Evolutionary conservation across 352 stramenopile species (phyloP).

Genomic region (Globisporangium camurandrum): DNA sequence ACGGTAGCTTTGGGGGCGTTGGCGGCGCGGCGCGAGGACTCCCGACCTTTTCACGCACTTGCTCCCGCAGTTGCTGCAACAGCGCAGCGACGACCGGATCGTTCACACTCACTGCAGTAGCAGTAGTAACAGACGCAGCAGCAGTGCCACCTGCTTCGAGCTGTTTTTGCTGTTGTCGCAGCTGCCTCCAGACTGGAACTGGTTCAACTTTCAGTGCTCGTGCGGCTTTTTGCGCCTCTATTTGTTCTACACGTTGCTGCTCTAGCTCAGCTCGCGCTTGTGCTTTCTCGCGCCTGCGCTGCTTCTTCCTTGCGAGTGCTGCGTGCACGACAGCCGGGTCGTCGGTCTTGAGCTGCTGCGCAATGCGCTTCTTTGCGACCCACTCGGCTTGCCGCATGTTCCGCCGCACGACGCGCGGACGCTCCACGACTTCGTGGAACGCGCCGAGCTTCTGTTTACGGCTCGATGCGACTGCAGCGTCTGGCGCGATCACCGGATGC

Average conservation of each 20-base stretch:
- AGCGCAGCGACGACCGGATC: slow-evolving; percentile 2
- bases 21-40: not conserved
- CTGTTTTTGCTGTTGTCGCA: not conserved
- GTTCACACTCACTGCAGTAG: not conserved
- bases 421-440: too few relatives aligned
- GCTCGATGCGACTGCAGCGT: too few relatives aligned
- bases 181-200: not conserved
- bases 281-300: too few relatives aligned
- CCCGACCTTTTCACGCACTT: not conserved
- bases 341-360: too few relatives aligned
- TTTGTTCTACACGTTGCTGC: not conserved
- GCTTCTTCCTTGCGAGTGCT: not conserved
- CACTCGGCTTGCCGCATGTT: not conserved
- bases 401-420: not conserved
- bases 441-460: too few relatives aligned
- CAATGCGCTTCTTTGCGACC: not conserved
- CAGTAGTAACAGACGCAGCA: too few relatives aligned
- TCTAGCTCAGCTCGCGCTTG: not conserved
- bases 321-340: too few relatives aligned
- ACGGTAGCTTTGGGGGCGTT: not conserved
- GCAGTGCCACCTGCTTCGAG: not conserved
- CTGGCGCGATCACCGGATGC: too few relatives aligned
- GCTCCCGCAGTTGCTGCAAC: slow-evolving; percentile 2
- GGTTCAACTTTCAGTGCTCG: too few relatives aligned
- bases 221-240: not conserved